Percentiles rank a stretch among this genome's conserved stretches.
These are phyloP conservation scores for Mycena maculata DNA, from an alignment of 768 basidiomycete genomes.

Conservation along the genomic window DNA sequence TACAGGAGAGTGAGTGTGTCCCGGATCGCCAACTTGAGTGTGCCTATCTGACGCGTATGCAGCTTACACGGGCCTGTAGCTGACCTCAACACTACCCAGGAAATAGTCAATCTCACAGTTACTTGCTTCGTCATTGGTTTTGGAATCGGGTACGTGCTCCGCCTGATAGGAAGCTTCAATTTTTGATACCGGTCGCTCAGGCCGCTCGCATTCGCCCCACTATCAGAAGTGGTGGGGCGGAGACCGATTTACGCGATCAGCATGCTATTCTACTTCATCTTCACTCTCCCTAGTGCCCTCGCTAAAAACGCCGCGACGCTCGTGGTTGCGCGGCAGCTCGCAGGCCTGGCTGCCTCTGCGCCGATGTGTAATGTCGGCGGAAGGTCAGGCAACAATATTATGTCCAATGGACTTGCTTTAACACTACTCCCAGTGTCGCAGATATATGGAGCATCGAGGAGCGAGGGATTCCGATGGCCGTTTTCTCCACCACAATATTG, in stretches of 20 bases:
- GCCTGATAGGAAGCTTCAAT: conserved; percentile 32
- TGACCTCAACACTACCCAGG: conserved; percentile 47
- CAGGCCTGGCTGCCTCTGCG: conserved; percentile 56
- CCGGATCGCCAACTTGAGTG: not conserved
- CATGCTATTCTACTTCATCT: conserved; percentile 56
- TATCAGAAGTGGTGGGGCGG: conserved; percentile 54
- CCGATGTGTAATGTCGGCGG: conserved; percentile 60
- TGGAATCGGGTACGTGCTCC: conserved; percentile 48
- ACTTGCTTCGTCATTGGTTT: conserved; percentile 58
- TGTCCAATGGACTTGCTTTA: not conserved
- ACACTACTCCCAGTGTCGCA: conserved; percentile 41
- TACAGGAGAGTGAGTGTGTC: conserved; percentile 52
- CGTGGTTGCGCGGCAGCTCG: conserved; percentile 56
- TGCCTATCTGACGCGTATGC: not conserved
- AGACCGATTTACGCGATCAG: conserved; percentile 51
- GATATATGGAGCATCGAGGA: conserved; percentile 56
- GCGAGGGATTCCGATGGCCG: conserved; percentile 60
- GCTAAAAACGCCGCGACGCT: conserved; percentile 57
- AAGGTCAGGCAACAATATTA: conserved; percentile 37
- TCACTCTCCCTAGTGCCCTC: conserved; percentile 59
- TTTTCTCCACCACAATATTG: conserved; percentile 63
- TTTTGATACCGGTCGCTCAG: conserved; percentile 38
- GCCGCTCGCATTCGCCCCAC: conserved; percentile 55
- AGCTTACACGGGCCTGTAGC: conserved; percentile 49
- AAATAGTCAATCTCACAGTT: conserved; percentile 55